A percentile compares a stretch with the other conserved stretches of the same genome.
phyloP scores from a whole-genome alignment of 1,139 yeast genomes.

The Zhuliangozyma parablackwelliae region DNA sequence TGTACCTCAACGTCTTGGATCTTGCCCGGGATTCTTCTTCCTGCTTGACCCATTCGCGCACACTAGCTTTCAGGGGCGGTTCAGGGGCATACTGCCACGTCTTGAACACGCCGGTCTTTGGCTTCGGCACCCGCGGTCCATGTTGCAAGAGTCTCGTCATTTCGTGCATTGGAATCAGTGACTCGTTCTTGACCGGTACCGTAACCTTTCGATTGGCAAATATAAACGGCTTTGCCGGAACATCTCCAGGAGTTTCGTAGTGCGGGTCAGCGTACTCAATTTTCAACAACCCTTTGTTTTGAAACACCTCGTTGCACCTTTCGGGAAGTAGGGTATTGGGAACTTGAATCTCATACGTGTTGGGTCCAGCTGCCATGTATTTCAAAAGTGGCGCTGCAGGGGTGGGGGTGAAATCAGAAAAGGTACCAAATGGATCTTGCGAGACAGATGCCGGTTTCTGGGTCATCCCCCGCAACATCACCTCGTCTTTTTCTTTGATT shows the following conservation, averaged over 20 bases:
- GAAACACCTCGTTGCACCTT: slow-evolving; percentile 33
- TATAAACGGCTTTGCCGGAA: slow-evolving; percentile 51
- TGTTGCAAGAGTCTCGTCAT: no score
- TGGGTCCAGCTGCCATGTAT: slow-evolving; percentile 7
- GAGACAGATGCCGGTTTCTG: slow-evolving; percentile 7
- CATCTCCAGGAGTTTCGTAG: slow-evolving; percentile 50
- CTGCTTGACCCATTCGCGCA: slow-evolving; percentile 18
- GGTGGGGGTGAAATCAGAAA: slow-evolving; percentile 8
- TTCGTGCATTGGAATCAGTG: slow-evolving; percentile 2
- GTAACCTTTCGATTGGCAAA: slow-evolving; percentile 65
- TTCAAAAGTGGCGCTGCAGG: slow-evolving; percentile 1
- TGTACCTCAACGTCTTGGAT: slow-evolving; percentile 16
- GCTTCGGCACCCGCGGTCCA: no score
- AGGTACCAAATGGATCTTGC: slow-evolving; percentile 4
- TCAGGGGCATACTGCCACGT: slow-evolving; percentile 26
- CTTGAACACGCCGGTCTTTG: not conserved
- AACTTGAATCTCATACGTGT: slow-evolving; percentile 15
- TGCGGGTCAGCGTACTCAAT: slow-evolving; percentile 60
- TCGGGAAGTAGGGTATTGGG: slow-evolving; percentile 18
- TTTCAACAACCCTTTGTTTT: slow-evolving; percentile 42
- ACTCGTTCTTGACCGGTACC: slow-evolving; percentile 25
- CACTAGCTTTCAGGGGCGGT: slow-evolving; percentile 27
- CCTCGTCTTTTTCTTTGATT: slow-evolving; percentile 11
- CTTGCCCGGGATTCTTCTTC: slow-evolving; percentile 11
- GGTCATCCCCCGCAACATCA: slow-evolving; percentile 11